Evolutionary conservation across 2,329 filamentous ascomycete genomes (phyloP).

Genomic region (Ophiostoma sp.): DNA sequence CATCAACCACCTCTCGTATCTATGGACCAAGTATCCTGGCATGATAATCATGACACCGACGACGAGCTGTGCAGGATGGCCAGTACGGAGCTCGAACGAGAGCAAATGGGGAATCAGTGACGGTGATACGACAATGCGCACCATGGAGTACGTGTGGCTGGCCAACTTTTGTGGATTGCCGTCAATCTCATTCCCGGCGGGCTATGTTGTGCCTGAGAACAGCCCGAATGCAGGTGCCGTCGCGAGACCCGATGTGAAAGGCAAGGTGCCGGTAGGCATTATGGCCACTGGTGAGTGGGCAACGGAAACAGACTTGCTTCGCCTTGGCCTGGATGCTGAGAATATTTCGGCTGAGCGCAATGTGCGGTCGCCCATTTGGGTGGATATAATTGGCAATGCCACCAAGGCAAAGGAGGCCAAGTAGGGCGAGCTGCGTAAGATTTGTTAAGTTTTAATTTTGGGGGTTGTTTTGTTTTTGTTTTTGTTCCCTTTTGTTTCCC

Average conservation of each 20-base stretch:
- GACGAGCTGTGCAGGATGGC: conserved; percentile 47
- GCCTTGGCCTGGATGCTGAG: conserved; percentile 46
- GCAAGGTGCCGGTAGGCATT: conserved; percentile 47
- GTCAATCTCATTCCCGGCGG: conserved; percentile 42
- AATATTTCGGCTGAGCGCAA: conserved; percentile 36
- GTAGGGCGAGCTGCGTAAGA: neutral
- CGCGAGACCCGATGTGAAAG: conserved; percentile 34
- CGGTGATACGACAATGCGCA: conserved; percentile 42
- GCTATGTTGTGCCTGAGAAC: conserved; percentile 40
- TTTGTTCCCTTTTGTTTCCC: neutral
- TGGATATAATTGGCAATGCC: conserved; percentile 39
- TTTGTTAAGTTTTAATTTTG: neutral
- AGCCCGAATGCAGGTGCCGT: conserved; percentile 32
- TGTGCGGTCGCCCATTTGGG: conserved; percentile 39
- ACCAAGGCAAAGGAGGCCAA: conserved; percentile 11
- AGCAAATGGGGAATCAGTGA: conserved; percentile 42
- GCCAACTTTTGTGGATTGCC: conserved; percentile 49
- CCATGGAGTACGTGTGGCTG: conserved; percentile 49
- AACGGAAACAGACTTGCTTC: conserved; percentile 44
- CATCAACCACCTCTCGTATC: conserved; percentile 63
- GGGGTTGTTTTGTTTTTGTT: neutral
- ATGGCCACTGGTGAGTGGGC: conserved; percentile 55
- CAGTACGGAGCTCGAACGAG: conserved; percentile 37
- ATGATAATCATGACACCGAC: conserved; percentile 69
- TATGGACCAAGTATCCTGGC: conserved; percentile 61